These are phyloP conservation scores for Aspergillus quadrilineatus DNA, from an alignment of 2,329 filamentous ascomycete species.

Conservation along the genomic window DNA sequence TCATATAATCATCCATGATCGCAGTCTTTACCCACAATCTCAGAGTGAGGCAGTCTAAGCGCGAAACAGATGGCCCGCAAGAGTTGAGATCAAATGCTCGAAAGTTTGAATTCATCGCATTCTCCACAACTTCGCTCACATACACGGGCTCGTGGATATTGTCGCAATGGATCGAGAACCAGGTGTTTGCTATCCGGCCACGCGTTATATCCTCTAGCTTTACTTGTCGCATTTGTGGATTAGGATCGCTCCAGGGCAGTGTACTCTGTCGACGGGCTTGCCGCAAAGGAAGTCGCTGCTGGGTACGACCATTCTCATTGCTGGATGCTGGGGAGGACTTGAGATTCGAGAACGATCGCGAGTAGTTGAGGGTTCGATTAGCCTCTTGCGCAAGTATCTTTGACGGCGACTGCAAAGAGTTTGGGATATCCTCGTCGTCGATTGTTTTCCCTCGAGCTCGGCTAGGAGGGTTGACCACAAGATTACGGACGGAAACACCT, in stretches of 20 bases:
- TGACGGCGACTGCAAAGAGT: conserved; percentile 62
- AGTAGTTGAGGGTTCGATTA: conserved; percentile 52
- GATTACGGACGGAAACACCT: conserved; percentile 82
- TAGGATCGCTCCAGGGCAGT: conserved; percentile 62
- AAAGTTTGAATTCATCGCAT: conserved; percentile 89
- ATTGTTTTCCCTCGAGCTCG: conserved; percentile 61
- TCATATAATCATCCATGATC: conserved; percentile 55
- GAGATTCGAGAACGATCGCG: conserved; percentile 59
- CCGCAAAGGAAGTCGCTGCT: conserved; percentile 22
- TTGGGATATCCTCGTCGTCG: conserved; percentile 73
- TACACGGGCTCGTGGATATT: conserved; percentile 73
- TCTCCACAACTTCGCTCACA: conserved; percentile 76
- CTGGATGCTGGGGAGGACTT: conserved; percentile 24
- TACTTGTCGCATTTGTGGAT: conserved; percentile 64
- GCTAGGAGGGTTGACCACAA: conserved; percentile 63
- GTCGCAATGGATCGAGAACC: conserved; percentile 78
- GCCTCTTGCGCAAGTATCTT: conserved; percentile 62
- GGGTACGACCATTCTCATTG: conserved; percentile 12
- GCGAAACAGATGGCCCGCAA: conserved; percentile 63
- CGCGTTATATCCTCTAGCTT: conserved; percentile 72
- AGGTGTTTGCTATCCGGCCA: conserved; percentile 75
- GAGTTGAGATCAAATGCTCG: conserved; percentile 74
- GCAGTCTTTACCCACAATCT: conserved; percentile 70
- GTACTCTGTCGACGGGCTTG: conserved; percentile 56
- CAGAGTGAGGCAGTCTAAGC: conserved; percentile 64